Percentiles rank a stretch among this genome's conserved stretches.
phyloP scores from a whole-genome alignment of 768 basidiomycete species.

The Sporobolomyces pararoseus region DNA sequence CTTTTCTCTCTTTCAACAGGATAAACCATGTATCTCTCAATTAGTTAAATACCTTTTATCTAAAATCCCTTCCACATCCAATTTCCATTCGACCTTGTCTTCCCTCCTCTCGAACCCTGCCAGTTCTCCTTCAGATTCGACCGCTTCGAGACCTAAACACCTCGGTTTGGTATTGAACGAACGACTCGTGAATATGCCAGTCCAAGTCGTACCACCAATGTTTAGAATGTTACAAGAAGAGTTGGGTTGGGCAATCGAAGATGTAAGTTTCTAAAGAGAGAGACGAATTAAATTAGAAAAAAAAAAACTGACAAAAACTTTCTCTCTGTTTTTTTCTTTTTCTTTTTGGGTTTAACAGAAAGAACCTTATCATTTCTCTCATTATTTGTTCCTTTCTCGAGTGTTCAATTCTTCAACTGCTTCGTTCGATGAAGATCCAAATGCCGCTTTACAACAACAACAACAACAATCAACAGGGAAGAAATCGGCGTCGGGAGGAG shows the following conservation, averaged over 20 bases:
- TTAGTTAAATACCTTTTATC: conserved; percentile 68
- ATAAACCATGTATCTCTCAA: conserved; percentile 66
- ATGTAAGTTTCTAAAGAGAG: conserved; percentile 51
- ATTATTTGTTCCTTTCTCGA: conserved; percentile 47
- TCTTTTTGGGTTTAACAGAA: conserved; percentile 9
- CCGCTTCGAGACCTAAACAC: conserved; percentile 47
- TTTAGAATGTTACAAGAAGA: conserved; percentile 84
- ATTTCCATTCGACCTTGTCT: conserved; percentile 56
- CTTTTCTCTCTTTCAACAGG: conserved; percentile 52
- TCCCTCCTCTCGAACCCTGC: conserved; percentile 44
- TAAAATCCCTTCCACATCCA: conserved; percentile 58
- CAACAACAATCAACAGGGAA: conserved; percentile 47
- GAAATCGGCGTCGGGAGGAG: conserved; percentile 45
- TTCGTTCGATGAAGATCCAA: conserved; percentile 66
- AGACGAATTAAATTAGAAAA: no score
- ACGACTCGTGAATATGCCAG: conserved; percentile 89
- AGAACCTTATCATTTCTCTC: conserved; percentile 44
- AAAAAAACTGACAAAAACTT: no score
- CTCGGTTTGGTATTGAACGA: conserved; percentile 81
- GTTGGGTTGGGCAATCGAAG: conserved; percentile 65
- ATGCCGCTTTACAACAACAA: conserved; percentile 48
- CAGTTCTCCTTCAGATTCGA: conserved; percentile 11
- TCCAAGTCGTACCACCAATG: conserved; percentile 86
- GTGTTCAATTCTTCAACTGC: conserved; percentile 51
- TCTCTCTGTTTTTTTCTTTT: no score